Evolutionary conservation across 2,329 filamentous ascomycete genomes (phyloP).

Genomic region (Aspergillus intermedius): DNA sequence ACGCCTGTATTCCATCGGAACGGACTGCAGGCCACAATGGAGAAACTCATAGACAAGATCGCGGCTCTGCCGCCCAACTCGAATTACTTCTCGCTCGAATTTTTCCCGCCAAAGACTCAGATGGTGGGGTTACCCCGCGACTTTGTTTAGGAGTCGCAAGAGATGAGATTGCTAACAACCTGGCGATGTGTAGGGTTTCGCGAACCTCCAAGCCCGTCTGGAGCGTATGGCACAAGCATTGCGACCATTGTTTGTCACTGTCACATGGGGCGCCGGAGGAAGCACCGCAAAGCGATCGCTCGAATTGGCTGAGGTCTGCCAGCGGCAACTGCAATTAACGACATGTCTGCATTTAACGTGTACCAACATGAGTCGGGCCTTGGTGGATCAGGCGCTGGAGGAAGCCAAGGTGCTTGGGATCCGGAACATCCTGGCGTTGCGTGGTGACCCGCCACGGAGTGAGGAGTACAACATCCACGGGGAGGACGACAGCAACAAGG

Average conservation of each 20-base stretch:
- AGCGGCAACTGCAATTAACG: constrained; percentile 82
- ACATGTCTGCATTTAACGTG: constrained; percentile 95
- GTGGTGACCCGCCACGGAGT: constrained; percentile 83
- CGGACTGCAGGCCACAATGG: constrained; percentile 46
- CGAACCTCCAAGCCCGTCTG: constrained; percentile 85
- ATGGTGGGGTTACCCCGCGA: constrained; percentile 53
- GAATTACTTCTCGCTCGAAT: constrained; percentile 93
- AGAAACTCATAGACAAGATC: constrained; percentile 93
- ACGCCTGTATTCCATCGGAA: neutral
- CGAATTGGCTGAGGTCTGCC: constrained; percentile 90
- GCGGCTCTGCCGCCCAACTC: constrained; percentile 74
- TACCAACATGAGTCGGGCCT: constrained; percentile 85
- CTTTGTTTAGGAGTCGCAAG: neutral
- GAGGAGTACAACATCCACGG: constrained; percentile 74
- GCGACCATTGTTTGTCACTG: constrained; percentile 88
- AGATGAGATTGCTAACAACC: constrained; percentile 17
- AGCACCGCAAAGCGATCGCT: constrained; percentile 86
- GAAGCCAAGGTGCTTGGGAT: constrained; percentile 87
- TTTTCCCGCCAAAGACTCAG: constrained; percentile 95
- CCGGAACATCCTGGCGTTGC: constrained; percentile 83
- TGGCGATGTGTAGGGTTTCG: constrained; percentile 57
- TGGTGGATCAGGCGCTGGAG: constrained; percentile 84
- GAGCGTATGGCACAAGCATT: constrained; percentile 91
- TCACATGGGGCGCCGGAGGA: constrained; percentile 96
- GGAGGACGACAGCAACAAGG: constrained; percentile 58